phyloP scores from a whole-genome alignment of 2,329 filamentous ascomycete genomes.

The Fusarium irregulare region DNA sequence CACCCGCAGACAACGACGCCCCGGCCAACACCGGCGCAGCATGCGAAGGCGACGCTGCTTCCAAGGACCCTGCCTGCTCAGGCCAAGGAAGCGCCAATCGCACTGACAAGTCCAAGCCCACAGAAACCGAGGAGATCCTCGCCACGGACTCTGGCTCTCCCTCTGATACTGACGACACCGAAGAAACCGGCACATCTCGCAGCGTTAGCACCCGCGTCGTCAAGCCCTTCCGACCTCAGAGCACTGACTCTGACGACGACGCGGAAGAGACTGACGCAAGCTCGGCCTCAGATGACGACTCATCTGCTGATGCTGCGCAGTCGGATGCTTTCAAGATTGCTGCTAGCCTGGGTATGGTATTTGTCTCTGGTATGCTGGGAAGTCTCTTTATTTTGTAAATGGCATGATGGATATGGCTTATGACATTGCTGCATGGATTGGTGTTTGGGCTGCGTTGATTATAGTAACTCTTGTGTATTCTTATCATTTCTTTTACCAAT shows the following conservation, averaged over 20 bases:
- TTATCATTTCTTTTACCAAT: neutral
- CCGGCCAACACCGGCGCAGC: slow-evolving; percentile 11
- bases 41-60: neutral
- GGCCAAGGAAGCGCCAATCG: neutral
- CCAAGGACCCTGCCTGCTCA: neutral
- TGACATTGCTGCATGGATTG: neutral
- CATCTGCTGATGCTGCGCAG: slow-evolving; percentile 5
- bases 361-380: slow-evolving; percentile 34
- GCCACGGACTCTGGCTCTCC: slow-evolving; percentile 25
- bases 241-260: neutral
- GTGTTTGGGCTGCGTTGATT: too few species aligned
- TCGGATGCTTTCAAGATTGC: slow-evolving; percentile 17
- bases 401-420: neutral
- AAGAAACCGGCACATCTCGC: neutral
- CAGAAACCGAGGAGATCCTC: slow-evolving; percentile 13
- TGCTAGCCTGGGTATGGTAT: slow-evolving; percentile 14
- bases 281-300: neutral
- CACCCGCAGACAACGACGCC: neutral
- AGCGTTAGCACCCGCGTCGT: slow-evolving; percentile 11
- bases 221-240: slow-evolving; percentile 31
- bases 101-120: neutral
- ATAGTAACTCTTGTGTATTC: too few species aligned
- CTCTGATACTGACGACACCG: neutral
- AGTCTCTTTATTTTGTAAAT: slow-evolving; percentile 25
- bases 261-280: slow-evolving; percentile 15